Evolutionary conservation across 2,329 filamentous ascomycete species (phyloP).

Genomic region (Aspergillus quadricinctus): DNA sequence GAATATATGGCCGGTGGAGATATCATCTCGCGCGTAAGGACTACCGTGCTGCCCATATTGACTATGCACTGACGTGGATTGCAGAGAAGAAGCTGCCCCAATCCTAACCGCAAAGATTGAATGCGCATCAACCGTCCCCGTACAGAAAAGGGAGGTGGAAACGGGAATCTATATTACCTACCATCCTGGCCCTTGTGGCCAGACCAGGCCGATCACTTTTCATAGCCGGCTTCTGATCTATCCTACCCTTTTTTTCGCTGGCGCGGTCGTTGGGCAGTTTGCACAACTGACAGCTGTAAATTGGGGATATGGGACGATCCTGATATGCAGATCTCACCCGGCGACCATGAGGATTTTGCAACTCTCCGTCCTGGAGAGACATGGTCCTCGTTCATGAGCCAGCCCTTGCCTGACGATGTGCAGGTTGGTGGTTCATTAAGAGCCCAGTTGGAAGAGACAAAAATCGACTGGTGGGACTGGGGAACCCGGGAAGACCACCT

Average conservation of each 20-base stretch:
- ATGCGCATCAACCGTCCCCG: not conserved
- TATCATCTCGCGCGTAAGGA: not conserved
- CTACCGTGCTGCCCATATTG: not conserved
- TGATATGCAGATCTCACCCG: constrained; percentile 1
- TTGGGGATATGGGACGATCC: not conserved
- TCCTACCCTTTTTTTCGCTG: not conserved
- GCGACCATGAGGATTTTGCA: not conserved
- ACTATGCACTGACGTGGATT: not conserved
- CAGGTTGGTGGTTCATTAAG: not conserved
- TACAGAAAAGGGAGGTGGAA: not conserved
- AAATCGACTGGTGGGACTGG: not conserved
- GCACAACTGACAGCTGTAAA: not conserved
- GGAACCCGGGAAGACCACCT: not conserved
- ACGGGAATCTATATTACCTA: not conserved
- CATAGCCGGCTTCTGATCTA: not conserved
- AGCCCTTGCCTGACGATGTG: not conserved
- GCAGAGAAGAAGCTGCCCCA: not conserved
- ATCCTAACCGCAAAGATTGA: constrained; percentile 1
- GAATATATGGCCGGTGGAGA: not conserved
- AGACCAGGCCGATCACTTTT: not conserved
- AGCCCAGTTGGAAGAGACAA: not conserved
- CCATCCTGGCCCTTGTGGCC: not conserved
- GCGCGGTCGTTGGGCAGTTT: not conserved
- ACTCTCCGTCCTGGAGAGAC: not conserved
- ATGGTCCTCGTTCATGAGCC: not conserved